These are phyloP conservation scores for Chamaecrista fasciculata DNA, from an alignment of 306 rosid species.

Conservation along the genomic window DNA sequence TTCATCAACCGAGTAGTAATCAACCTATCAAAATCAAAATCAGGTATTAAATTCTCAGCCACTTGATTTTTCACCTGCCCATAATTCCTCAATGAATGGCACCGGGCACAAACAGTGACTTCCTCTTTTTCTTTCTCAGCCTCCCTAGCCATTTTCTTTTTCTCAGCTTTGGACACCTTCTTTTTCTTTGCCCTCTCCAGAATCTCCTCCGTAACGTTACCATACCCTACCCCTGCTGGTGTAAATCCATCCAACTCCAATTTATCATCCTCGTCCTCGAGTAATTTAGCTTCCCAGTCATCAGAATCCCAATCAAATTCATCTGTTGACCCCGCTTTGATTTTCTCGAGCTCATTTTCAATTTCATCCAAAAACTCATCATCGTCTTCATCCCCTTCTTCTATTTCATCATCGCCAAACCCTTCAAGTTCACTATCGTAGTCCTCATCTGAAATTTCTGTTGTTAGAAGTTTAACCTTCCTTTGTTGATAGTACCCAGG, in stretches of 20 bases:
- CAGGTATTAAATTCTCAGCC: conserved; percentile 87
- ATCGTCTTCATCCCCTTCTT: conserved; percentile 21
- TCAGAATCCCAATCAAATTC: conserved; percentile 75
- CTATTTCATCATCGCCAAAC: conserved; percentile 19
- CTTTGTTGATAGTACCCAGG: conserved; percentile 67
- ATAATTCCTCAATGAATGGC: conserved; percentile 89
- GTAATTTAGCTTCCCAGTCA: conserved; percentile 64
- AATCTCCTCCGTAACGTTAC: conserved; percentile 67
- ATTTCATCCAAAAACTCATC: conserved; percentile 32
- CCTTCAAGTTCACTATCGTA: conserved; percentile 32
- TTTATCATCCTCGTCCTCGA: conserved; percentile 49
- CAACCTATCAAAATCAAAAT: conserved; percentile 86
- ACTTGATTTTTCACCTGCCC: conserved; percentile 82
- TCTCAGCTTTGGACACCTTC: conserved; percentile 75
- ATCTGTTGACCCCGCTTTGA: conserved; percentile 32
- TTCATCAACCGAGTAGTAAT: conserved; percentile 73
- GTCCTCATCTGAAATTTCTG: conserved; percentile 38
- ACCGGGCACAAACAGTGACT: conserved; percentile 86
- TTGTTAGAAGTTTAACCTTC: conserved; percentile 24
- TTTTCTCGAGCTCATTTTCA: conserved; percentile 36
- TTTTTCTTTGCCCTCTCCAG: conserved; percentile 61
- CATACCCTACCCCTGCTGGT: conserved; percentile 81
- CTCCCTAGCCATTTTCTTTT: conserved; percentile 72
- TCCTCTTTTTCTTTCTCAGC: conserved; percentile 76
- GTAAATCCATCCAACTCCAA: conserved; percentile 66